Conservation (phyloP, 73 alveolate species). For the Tetrahymena malaccensis region DNA sequence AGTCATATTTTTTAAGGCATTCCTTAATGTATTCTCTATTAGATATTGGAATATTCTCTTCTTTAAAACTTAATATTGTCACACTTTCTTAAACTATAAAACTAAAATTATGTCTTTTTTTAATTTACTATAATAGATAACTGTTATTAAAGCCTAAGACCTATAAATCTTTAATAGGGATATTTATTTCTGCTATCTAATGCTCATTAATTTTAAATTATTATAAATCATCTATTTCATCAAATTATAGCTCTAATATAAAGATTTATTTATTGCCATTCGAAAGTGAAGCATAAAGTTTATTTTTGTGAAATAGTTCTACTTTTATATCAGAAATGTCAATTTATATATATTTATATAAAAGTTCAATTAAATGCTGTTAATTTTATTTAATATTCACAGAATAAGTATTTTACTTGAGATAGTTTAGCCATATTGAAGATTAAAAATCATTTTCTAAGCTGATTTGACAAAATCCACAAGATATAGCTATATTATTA, state of each 20-base stretch:
- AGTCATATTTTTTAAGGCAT: not conserved
- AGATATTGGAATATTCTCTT: not conserved
- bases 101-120: not conserved
- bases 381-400: too few species aligned
- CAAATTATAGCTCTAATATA: not conserved
- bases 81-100: not conserved
- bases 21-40: not conserved
- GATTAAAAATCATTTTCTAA: not conserved
- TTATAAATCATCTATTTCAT: not conserved
- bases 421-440: not conserved
- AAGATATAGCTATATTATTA: not conserved
- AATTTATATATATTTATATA: too few species aligned
- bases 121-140: too few species aligned
- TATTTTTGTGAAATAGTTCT: not conserved
- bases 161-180: not conserved
- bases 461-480: not conserved
- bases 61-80: not conserved
- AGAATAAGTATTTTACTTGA: too few species aligned
- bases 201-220: not conserved
- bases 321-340: not conserved
- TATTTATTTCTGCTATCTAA: not conserved
- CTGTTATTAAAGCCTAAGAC: too few species aligned
- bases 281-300: not conserved
- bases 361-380: not conserved
- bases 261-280: not conserved